A percentile compares a stretch with the other conserved stretches of the same genome.
Conservation (phyloP, 805 yeast species). For the Ogataea pilisensis region DNA sequence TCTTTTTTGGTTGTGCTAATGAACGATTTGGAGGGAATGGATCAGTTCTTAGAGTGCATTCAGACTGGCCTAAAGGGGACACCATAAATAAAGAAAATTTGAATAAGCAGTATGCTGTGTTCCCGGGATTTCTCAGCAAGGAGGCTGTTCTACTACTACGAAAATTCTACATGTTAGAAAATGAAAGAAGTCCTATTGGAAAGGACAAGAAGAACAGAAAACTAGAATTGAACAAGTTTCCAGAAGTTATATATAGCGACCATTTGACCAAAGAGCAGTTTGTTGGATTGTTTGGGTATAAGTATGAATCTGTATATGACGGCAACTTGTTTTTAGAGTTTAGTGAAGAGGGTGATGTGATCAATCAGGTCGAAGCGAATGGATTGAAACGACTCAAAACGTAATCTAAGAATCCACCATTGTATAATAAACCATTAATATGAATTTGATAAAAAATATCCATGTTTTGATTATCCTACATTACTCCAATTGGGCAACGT, state of each 20-base stretch:
- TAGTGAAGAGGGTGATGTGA: conserved; percentile 12
- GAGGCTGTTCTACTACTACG: conserved; percentile 83
- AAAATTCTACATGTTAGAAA: conserved; percentile 80
- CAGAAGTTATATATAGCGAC: conserved; percentile 50
- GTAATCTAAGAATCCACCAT: no score
- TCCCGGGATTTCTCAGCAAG: conserved; percentile 74
- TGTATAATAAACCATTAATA: no score
- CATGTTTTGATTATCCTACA: no score
- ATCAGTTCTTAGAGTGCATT: conserved; percentile 62
- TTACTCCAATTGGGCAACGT: no score
- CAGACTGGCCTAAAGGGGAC: conserved; percentile 30
- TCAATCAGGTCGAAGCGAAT: conserved; percentile 7
- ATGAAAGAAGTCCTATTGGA: conserved; percentile 80
- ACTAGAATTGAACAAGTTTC: conserved; percentile 53
- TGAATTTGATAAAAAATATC: no score
- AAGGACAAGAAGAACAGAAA: conserved; percentile 66
- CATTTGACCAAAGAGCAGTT: conserved; percentile 54
- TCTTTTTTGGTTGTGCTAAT: conserved; percentile 89
- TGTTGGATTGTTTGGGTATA: conserved; percentile 43
- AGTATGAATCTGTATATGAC: conserved; percentile 24
- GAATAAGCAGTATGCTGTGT: conserved; percentile 43
- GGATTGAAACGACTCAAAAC: conserved; percentile 4
- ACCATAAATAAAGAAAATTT: conserved; percentile 8
- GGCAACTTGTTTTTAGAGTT: conserved; percentile 24
- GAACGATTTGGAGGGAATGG: conserved; percentile 98